Evolutionary conservation across 306 rosid genomes (phyloP).

Genomic region (Lathyrus aphaca): DNA sequence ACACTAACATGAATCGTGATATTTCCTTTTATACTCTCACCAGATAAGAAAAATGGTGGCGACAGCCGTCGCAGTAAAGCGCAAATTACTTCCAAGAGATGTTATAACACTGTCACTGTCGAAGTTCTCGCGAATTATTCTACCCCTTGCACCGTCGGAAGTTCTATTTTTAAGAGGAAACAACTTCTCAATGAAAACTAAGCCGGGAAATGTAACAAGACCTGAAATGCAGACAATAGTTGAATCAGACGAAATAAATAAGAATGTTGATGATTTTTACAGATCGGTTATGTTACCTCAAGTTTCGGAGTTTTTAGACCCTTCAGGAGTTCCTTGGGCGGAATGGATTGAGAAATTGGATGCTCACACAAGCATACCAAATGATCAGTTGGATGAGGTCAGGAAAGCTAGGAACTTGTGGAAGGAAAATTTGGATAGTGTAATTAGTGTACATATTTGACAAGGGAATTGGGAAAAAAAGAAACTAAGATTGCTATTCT

Average conservation of each 20-base stretch:
- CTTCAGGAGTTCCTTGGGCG: constrained; percentile 68
- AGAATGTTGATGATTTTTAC: constrained; percentile 70
- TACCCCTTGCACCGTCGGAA: constrained; percentile 87
- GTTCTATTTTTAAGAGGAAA: constrained; percentile 82
- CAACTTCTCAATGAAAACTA: constrained; percentile 58
- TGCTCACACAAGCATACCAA: constrained; percentile 67
- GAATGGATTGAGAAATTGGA: constrained; percentile 86
- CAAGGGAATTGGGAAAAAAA: constrained; percentile 12
- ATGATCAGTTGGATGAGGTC: constrained; percentile 62
- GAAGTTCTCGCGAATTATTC: constrained; percentile 72
- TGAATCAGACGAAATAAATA: constrained; percentile 63
- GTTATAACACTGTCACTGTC: constrained; percentile 57
- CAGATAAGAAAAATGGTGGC: constrained; percentile 93
- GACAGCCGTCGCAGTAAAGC: constrained; percentile 80
- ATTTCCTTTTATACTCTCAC: constrained; percentile 31
- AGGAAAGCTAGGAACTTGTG: constrained; percentile 68
- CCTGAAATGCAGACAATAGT: constrained; percentile 70
- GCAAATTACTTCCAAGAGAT: constrained; percentile 76
- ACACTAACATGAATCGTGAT: no score
- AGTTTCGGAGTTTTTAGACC: constrained; percentile 66
- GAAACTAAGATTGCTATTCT: constrained; percentile 36
- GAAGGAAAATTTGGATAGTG: constrained; percentile 51
- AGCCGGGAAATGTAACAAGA: constrained; percentile 67
- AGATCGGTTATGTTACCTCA: constrained; percentile 69
- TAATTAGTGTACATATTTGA: constrained; percentile 31